phyloP scores from a whole-genome alignment of 83 land plant genomes.

The Thuja plicata region DNA sequence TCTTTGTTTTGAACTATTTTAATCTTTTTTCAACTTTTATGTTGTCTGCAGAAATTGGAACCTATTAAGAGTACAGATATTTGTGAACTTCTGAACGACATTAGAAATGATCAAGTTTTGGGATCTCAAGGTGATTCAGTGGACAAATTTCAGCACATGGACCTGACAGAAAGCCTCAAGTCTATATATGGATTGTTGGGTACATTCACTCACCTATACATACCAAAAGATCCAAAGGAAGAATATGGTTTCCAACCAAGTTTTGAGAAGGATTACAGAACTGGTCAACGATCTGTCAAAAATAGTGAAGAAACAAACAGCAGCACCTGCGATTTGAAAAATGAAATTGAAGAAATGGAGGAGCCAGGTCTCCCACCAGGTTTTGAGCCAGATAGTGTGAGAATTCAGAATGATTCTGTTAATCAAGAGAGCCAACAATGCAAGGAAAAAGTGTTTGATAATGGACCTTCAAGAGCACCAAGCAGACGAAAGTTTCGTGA shows the following conservation, averaged over 20 bases:
- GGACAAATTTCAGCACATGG: background rate
- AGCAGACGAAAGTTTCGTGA: background rate
- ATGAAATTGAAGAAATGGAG: background rate
- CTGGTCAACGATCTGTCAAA: no score
- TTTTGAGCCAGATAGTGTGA: background rate
- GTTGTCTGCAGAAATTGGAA: background rate
- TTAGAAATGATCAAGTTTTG: background rate
- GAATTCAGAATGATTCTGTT: background rate
- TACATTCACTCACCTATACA: background rate
- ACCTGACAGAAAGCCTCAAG: background rate
- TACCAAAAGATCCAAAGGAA: background rate
- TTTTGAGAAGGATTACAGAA: background rate
- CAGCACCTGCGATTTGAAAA: background rate
- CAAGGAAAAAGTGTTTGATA: background rate
- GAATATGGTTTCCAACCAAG: background rate
- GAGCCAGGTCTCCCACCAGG: constrained; percentile 10
- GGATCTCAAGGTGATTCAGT: background rate
- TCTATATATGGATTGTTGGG: background rate
- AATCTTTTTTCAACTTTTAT: background rate
- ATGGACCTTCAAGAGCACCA: background rate
- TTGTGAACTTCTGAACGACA: background rate
- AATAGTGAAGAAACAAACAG: background rate
- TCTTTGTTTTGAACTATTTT: background rate
- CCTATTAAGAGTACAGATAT: constrained; percentile 1
- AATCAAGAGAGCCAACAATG: background rate